Base-by-base conservation (phyloP, 345 rosid genomes). In the Eucalyptus curtisii region DNA sequence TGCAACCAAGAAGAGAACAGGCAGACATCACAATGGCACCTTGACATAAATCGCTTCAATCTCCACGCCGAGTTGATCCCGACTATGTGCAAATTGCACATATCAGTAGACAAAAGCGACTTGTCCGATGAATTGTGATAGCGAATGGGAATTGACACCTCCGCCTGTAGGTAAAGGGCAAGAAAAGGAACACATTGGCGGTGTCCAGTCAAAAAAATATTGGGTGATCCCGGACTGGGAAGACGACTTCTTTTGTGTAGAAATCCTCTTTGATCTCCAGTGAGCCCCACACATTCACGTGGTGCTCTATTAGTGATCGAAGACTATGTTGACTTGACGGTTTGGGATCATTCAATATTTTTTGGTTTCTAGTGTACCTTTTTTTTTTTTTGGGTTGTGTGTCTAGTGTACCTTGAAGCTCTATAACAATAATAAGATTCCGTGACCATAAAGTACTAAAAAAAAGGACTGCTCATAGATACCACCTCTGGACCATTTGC, bases 281-380 rank as follows among this genome's bases (percentile, higher is more conserved):
- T 5, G 0, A 52, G 57, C 57, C 57, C 57, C 10, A 20, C 57
- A 52, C 57, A 0, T 20, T 8, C 10, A 20, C 0, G 10, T 52
- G 10, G 57, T 0, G 1, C 25, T 52, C 10, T 8, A 20, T 20
- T 20, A 8, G 10, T 19, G 10, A 10, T 52, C 0, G 5, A 10
- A 52, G 10, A 52, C 0, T 52, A 52, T 0, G 4, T 1, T 52
- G 5, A 52, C 5, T 2, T 8, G 4, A 0, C 0, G 22, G 2
- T 52, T 1, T 0, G 2, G 0, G 10, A 52, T 10, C 10, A 19
- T 52, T 52, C 10, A 7, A 52, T 52, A 52, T 52, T 19, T 52
- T 52, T 4, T 3, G n/a, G n/a, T n/a, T n/a, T n/a, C n/a, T n/a
- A n/a, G n/a, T n/a, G n/a, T n/a, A n/a, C n/a, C n/a, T n/a, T n/a